Conservation (phyloP, 768 basidiomycete genomes). For the Xerocomus brunneocitrinus region DNA sequence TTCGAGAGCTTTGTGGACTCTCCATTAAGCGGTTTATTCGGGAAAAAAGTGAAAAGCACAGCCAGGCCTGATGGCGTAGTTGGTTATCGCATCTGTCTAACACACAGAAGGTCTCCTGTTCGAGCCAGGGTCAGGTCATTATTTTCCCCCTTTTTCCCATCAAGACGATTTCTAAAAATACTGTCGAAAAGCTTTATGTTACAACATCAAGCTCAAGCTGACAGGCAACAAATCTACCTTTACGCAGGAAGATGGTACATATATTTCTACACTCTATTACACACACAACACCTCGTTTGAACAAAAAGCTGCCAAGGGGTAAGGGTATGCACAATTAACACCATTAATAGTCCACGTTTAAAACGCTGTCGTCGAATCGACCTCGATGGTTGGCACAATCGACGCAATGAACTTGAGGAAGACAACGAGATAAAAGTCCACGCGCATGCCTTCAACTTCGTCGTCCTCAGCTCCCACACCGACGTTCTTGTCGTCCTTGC, state of each 20-base stretch:
- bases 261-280: conserved; percentile 22
- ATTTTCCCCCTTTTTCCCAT: background rate
- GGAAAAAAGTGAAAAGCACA: too few species aligned
- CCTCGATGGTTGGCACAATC: conserved; percentile 98
- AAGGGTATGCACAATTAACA: conserved; percentile 13
- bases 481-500: conserved; percentile 47
- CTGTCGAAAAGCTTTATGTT: background rate
- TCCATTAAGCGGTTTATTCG: background rate
- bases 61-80: conserved; percentile 32
- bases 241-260: conserved; percentile 22
- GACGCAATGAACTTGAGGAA: conserved; percentile 99
- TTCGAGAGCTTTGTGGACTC: background rate
- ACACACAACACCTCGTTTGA: conserved; percentile 8
- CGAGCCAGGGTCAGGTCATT: conserved; percentile 51
- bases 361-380: conserved; percentile 84
- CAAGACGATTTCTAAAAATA: too few species aligned
- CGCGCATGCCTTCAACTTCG: conserved; percentile 88
- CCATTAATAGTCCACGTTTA: conserved; percentile 24
- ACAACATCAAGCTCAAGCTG: background rate
- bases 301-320: background rate
- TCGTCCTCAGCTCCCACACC: conserved; percentile 32
- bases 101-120: conserved; percentile 73
- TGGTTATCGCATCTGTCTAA: conserved; percentile 82
- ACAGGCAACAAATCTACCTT: background rate
- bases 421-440: conserved; percentile 96